Base-by-base conservation (phyloP, 495 filamentous ascomycete species). In the Thermothielavioides terrestris region DNA sequence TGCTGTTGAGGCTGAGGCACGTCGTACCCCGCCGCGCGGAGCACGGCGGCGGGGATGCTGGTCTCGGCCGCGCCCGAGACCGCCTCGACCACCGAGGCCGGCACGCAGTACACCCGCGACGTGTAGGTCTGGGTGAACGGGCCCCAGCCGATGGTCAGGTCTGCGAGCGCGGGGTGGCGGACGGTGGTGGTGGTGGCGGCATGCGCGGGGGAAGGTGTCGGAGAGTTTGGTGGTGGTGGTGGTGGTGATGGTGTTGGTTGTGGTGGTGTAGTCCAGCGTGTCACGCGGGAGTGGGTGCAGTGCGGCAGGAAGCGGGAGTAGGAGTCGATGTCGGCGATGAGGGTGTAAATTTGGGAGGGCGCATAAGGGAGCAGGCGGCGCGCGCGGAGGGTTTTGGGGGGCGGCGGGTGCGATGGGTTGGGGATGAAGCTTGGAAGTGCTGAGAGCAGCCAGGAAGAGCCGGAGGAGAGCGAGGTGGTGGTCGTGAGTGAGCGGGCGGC, bases 221-320 rank as follows among this genome's bases (percentile, higher is more conserved):
- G 28, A 43, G 23, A 36, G 17, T 30, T 20, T 26, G 45, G 28
- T 32, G 36, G 44, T 10, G 15, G 34, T 23, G 28, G 32, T 47
- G 37, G 58, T 50, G 61, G 55, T 18, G 44, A 39, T 14, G 0
- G 71, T 62, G 47, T 78, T 27, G 1, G 21, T 17, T 72, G 3
- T 73, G 41, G 65, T 49, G 35, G 55, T 49, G 28, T 41, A 2
- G 69, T 64, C 75, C 75, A 79, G 21, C 50, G 53, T 5, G 87
- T 95, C 2, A 95, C 85, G 26, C 66, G 74, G 2, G 84, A 87
- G 6, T 72, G 69, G 11, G 74, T 71, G 67, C 89, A 89, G 79
- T 92, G 94, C 8, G 91, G 91, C 26, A 95, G 79, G 79, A 94
- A 97, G 54, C 69, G 58, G 35, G 68, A 67, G 81, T 96, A 98